Conservation (phyloP, 2,329 filamentous ascomycete species). For the Alternaria triticimaculans region DNA sequence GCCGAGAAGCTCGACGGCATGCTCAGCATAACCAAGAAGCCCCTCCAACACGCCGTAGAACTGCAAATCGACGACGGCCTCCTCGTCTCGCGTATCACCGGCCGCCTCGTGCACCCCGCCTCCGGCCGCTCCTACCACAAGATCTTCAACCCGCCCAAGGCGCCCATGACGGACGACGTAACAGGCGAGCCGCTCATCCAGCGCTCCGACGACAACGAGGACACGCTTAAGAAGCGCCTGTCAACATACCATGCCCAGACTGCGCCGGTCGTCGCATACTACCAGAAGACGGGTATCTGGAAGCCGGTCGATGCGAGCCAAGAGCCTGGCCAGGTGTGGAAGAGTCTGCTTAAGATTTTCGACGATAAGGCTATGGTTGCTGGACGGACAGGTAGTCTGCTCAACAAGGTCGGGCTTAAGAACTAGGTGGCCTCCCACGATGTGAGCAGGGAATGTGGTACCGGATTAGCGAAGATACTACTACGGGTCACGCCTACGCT, state of each 20-base stretch:
- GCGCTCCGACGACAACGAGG: constrained; percentile 95
- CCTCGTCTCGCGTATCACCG: constrained; percentile 94
- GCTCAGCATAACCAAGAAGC: constrained; percentile 78
- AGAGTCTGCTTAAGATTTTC: constrained; percentile 86
- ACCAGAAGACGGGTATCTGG: constrained; percentile 98
- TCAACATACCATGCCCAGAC: constrained; percentile 95
- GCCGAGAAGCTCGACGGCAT: constrained; percentile 94
- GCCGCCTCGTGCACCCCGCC: constrained; percentile 92
- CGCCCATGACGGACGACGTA: constrained; percentile 91
- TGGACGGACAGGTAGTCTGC: constrained; percentile 52
- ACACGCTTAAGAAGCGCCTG: constrained; percentile 93
- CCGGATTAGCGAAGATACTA: not conserved
- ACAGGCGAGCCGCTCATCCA: constrained; percentile 97
- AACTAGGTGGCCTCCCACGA: constrained; percentile 47
- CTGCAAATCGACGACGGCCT: constrained; percentile 95
- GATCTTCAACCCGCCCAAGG: constrained; percentile 98
- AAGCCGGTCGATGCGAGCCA: constrained; percentile 93
- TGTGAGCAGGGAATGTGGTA: not conserved
- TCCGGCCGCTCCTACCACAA: constrained; percentile 97
- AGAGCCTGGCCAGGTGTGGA: constrained; percentile 95
- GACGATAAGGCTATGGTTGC: constrained; percentile 59
- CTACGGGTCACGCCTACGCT: constrained; percentile 10
- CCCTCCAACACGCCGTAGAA: constrained; percentile 93
- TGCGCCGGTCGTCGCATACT: constrained; percentile 89
- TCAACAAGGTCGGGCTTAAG: constrained; percentile 63